Evolutionary conservation across 208 protist genomes (phyloP).

Genomic region (Borovskyia barvae): DNA sequence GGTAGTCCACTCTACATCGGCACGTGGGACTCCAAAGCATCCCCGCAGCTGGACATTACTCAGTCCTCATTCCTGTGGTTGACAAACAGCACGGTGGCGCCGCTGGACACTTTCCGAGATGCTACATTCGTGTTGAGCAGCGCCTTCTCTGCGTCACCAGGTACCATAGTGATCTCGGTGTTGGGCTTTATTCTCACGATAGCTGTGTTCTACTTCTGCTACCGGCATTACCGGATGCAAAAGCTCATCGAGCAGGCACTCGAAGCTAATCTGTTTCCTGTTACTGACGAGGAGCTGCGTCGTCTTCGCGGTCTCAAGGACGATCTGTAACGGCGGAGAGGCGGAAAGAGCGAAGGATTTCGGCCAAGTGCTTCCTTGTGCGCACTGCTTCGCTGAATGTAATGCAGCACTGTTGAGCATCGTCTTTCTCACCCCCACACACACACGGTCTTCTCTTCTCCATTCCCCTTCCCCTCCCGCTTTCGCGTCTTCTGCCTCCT

Average conservation of each 20-base stretch:
- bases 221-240: slow-evolving; percentile 82
- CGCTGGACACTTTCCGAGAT: slow-evolving; percentile 81
- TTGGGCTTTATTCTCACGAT: slow-evolving; percentile 82
- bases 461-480: too few species aligned
- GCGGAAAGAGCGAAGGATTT: background rate
- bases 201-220: slow-evolving; percentile 81
- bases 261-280: slow-evolving; percentile 55
- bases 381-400: background rate
- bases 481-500: too few species aligned
- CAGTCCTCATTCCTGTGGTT: slow-evolving; percentile 55
- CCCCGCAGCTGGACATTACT: slow-evolving; percentile 30
- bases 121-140: slow-evolving; percentile 70
- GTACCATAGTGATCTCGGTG: slow-evolving; percentile 76
- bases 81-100: slow-evolving; percentile 52
- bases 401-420: too few species aligned
- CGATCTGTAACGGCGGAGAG: slow-evolving; percentile 21
- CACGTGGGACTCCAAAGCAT: slow-evolving; percentile 45
- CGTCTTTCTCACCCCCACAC: too few species aligned
- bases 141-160: slow-evolving; percentile 67
- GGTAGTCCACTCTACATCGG: slow-evolving; percentile 45
- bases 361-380: background rate
- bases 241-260: slow-evolving; percentile 77
- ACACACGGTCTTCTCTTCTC: too few species aligned
- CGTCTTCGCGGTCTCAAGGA: slow-evolving; percentile 43
- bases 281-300: slow-evolving; percentile 79